phyloP scores from a whole-genome alignment of 2,329 filamentous ascomycete genomes.

The Ustulina deusta region DNA sequence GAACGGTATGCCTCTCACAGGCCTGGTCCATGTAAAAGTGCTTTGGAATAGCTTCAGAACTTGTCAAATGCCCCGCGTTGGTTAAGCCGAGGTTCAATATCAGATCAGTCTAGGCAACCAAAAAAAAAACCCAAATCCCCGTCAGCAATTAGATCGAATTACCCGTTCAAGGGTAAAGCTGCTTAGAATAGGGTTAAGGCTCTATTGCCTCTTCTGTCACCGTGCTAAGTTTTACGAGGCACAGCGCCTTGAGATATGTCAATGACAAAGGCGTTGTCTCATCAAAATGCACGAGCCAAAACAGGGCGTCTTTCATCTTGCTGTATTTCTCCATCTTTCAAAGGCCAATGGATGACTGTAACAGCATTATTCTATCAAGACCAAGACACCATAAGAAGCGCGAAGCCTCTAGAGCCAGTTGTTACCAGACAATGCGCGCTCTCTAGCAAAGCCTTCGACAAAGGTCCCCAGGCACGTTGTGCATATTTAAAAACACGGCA shows the following conservation, averaged over 20 bases:
- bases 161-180: neutral
- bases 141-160: neutral
- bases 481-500: constrained; percentile 14
- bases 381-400: neutral
- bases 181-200: neutral
- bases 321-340: constrained; percentile 6
- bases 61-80: neutral
- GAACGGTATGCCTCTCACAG: neutral
- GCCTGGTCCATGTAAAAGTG: constrained; percentile 4
- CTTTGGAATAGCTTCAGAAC: neutral
- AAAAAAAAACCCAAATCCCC: neutral
- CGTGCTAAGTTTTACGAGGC: neutral
- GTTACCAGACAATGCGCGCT: constrained; percentile 8
- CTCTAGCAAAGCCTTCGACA: constrained; percentile 9
- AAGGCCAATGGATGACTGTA: neutral
- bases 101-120: neutral
- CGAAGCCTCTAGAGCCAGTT: constrained; percentile 6
- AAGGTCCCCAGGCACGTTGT: neutral
- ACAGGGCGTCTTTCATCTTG: neutral
- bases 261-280: constrained; percentile 17
- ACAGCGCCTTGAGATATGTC: neutral
- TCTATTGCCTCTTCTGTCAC: neutral
- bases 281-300: neutral
- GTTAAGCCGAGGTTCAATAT: neutral
- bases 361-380: constrained; percentile 15